Evolutionary conservation across 2,329 filamentous ascomycete species (phyloP), one percentile per base, ranked within the genome.

Genomic region (Aspergillus quadricinctus): DNA sequence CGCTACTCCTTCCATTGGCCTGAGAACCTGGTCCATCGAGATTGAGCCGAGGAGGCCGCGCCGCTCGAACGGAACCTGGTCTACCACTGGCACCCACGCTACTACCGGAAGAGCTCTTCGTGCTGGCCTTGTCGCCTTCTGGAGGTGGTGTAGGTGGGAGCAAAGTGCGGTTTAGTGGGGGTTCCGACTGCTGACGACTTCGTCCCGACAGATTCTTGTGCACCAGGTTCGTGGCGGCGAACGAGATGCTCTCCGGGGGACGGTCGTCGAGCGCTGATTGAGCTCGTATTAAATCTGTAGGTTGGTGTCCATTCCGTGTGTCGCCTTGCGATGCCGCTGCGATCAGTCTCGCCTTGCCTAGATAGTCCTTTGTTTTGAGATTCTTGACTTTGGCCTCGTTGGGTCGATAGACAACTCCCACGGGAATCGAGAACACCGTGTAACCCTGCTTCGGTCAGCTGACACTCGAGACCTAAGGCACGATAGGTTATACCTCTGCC

Each of bases 141-240:
- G 94, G 94, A 6, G 94, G 94, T 43, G 94, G 94, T n/a, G 94
- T 97, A n/a, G 94, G 94, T 19, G 94, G 94, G 78, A 97, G 97
- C 60, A 93, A 84, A 66, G 89, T 90, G 66, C 91, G 86, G 69
- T 84, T 85, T 61, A 86, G 79, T 0, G 90, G 90, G 8, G 91
- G 90, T 69, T 94, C 92, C 19, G 90, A 94, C 69, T 94, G 90
- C 67, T 95, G 90, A 67, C 89, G 84, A 62, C 77, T 76, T 61
- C 89, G 85, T 68, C 89, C 93, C 64, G 84, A 83, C 35, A 97
- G 79, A 50, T 89, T 89, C 31, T 90, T 88, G 71, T 94, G 94
- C 59, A 97, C 93, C 8, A 97, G 84, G 66, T 97, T 96, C 41
- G 91, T 91, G 4, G 93, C 93, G 27, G 90, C 94, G 67, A 89